A percentile compares a stretch with the other conserved stretches of the same genome.
Evolutionary conservation across 345 rosid genomes (phyloP).

Genomic region (Citrus sp.): DNA sequence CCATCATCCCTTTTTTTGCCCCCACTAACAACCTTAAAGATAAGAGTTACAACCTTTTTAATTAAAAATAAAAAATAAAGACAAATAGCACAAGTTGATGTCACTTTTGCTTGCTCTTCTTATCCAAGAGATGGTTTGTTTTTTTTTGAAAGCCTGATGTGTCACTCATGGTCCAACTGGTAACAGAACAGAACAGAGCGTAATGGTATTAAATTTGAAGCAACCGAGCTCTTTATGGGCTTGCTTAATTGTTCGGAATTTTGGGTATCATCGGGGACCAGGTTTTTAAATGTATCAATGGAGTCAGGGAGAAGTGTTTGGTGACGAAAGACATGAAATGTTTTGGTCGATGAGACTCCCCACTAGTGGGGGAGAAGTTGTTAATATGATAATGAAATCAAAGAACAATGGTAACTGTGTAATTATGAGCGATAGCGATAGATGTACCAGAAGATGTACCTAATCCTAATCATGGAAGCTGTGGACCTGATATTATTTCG

Average conservation of each 20-base stretch:
- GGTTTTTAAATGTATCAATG: not conserved
- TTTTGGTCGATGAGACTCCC: not conserved
- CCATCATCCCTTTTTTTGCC: not conserved
- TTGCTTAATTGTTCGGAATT: not conserved
- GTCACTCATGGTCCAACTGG: not conserved
- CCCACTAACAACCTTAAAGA: conserved; percentile 11
- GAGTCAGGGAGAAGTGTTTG: not conserved
- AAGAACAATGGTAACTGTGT: not conserved
- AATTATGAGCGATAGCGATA: not conserved
- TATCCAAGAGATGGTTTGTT: not conserved
- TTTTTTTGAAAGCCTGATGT: not conserved
- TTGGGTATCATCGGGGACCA: not conserved
- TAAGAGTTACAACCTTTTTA: not conserved
- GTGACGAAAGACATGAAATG: not conserved
- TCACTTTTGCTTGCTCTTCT: not conserved
- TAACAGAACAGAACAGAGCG: not conserved
- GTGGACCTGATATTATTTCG: not conserved
- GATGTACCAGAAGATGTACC: not conserved
- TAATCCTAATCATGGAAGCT: conserved; percentile 8
- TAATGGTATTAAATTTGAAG: not conserved
- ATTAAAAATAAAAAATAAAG: no score
- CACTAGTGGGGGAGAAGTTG: not conserved
- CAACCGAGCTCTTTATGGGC: not conserved
- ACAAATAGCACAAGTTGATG: no score
- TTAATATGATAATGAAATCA: not conserved